Evolutionary conservation across 352 stramenopile species (phyloP).

Genomic region (Globisporangium polare): DNA sequence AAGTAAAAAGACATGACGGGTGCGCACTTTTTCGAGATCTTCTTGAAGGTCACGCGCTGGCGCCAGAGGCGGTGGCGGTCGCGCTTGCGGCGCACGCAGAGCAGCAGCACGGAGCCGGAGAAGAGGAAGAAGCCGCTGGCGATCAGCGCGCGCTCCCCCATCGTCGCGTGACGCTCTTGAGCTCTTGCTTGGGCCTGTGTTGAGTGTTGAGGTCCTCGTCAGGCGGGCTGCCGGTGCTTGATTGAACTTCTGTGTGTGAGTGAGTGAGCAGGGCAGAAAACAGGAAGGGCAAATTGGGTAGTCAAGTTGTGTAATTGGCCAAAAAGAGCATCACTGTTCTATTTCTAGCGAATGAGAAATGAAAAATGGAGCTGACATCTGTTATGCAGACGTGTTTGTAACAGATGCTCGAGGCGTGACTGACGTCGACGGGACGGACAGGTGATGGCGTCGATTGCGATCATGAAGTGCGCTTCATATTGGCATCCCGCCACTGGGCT

Average conservation of each 20-base stretch:
- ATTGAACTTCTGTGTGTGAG: neutral
- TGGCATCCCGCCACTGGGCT: no score
- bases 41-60: conserved; percentile 78
- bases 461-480: neutral
- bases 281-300: neutral
- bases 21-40: conserved; percentile 77
- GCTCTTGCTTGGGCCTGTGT: neutral
- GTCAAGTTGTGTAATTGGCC: neutral
- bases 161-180: neutral
- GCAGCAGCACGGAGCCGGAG: conserved; percentile 55
- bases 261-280: neutral
- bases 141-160: conserved; percentile 33
- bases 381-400: no score
- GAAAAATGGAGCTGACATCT: no score
- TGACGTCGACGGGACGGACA: neutral
- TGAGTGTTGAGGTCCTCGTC: neutral
- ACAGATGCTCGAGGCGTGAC: no score
- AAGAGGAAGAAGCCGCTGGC: conserved; percentile 71
- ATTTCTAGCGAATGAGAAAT: neutral
- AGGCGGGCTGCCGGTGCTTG: neutral
- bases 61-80: conserved; percentile 66
- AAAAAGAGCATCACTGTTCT: neutral
- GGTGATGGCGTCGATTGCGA: neutral
- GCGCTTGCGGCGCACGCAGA: conserved; percentile 66
- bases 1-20: neutral